phyloP scores from a whole-genome alignment of 2,329 filamentous ascomycete species.

The Thielaviopsis euricoi region DNA sequence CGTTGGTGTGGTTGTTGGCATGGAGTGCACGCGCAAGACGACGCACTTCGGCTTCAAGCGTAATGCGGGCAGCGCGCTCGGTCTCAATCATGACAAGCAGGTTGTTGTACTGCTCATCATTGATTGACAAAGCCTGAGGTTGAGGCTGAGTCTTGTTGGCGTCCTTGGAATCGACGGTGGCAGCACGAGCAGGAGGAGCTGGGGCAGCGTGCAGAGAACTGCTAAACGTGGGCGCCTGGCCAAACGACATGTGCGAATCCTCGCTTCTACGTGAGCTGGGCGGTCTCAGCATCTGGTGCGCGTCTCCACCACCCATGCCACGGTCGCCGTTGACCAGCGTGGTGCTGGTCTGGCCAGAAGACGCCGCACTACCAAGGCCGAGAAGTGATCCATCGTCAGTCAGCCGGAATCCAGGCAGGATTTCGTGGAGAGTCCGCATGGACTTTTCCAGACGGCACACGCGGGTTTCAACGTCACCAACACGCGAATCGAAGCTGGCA shows the following conservation, averaged over 20 bases:
- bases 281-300: neutral
- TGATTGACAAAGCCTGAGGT: constrained; percentile 17
- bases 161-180: neutral
- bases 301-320: neutral
- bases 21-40: constrained; percentile 34
- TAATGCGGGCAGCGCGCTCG: constrained; percentile 38
- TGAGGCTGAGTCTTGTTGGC: neutral
- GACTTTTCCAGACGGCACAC: constrained; percentile 37
- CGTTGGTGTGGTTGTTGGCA: neutral
- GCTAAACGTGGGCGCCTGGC: constrained; percentile 28
- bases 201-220: constrained; percentile 25
- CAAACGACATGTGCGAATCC: constrained; percentile 27
- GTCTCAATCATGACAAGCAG: constrained; percentile 36
- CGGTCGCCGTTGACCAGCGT: neutral
- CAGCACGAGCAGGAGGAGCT: constrained; percentile 13
- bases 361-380: neutral
- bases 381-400: constrained; percentile 12
- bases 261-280: constrained; percentile 13
- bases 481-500: constrained; percentile 34
- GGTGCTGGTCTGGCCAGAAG: neutral
- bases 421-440: constrained; percentile 32
- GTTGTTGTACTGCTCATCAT: constrained; percentile 31
- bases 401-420: constrained; percentile 25
- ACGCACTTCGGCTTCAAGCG: constrained; percentile 39
- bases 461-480: constrained; percentile 33